phyloP scores from a whole-genome alignment of 148 eudicot species.

The Cornus controversa region DNA sequence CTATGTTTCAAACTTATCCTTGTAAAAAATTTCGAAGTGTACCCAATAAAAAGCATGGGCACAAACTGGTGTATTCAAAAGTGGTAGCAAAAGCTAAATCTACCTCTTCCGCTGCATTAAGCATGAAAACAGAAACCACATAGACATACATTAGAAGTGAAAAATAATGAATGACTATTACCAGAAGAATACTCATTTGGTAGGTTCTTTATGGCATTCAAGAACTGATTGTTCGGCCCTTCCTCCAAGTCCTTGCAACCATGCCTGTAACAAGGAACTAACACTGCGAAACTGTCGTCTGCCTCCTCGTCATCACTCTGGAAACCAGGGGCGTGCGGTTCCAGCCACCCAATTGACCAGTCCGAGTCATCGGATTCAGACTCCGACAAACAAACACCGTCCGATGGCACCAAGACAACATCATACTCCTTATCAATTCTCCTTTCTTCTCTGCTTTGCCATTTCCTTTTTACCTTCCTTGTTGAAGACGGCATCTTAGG shows the following conservation, averaged over 20 bases:
- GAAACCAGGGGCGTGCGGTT: constrained; percentile 87
- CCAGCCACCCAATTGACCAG: constrained; percentile 98
- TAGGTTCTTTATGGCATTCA: constrained; percentile 48
- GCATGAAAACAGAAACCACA: not conserved
- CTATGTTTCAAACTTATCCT: too few relatives aligned
- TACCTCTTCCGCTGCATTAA: not conserved
- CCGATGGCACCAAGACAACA: constrained; percentile 78
- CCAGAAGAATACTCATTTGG: constrained; percentile 52
- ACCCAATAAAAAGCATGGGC: not conserved
- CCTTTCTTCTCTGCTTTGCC: constrained; percentile 78
- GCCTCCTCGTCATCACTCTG: constrained; percentile 77
- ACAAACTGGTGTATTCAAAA: too few relatives aligned
- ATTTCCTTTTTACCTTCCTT: constrained; percentile 61
- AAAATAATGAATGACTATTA: too few relatives aligned
- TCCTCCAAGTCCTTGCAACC: constrained; percentile 32
- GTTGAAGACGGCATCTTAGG: constrained; percentile 43
- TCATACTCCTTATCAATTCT: constrained; percentile 79
- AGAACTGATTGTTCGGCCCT: constrained; percentile 38
- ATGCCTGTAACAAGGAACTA: constrained; percentile 82
- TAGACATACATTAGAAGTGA: too few relatives aligned
- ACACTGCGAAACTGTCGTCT: constrained; percentile 84
- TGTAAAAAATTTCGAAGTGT: not conserved
- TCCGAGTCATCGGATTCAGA: constrained; percentile 96
- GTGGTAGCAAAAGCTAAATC: not conserved
- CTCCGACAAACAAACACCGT: constrained; percentile 80